Base-by-base conservation (phyloP, 371 early-diverging fungal genomes). In the Mortierella sp. region DNA sequence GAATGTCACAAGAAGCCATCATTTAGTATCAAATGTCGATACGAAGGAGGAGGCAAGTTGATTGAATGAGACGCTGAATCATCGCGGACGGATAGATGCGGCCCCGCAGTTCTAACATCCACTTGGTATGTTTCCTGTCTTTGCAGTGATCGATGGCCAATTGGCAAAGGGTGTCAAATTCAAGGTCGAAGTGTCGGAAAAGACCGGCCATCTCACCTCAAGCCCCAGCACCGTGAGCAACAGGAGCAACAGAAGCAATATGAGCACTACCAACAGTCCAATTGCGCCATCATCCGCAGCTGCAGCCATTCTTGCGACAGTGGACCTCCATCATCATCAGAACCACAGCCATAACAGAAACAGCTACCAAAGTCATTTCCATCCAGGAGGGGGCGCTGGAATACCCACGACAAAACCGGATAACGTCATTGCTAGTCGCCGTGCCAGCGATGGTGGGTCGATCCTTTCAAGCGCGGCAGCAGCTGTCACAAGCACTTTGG, bases 1-100 rank as follows among this genome's bases (percentile, higher is more conserved):
- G 65, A 62, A 52, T 39, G 44, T 0, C 45, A 47, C 44, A 76
- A 64, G 50, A 48, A 56, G 13, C 71, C 59, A 3, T 43, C 57
- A 10, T 71, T 68, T 39, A 81, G 81, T 1, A 46, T 80, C 65
- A 85, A 83, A 45, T 86, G 86, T 70, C 81, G 84, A 39, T 79
- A 60, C 50, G 83, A 85, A 50, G 82, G 73, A 12, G 73, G 73
- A 62, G 41, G 71, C 65, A 59, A 54, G 37, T 39, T n/a, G n/a
- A n/a, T n/a, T 7, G 19, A 29, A 48, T 27, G 7, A 48, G 25
- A 24, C 25, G 2, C 22, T 46, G 29, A 21, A 39, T 14, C 16
- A 24, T 12, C 34, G 45, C 3, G 13, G 40, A 21, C 4, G 3
- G 16, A 5, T 4, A 16, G 14, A 14, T 39, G 5, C 21, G 10